These are phyloP conservation scores for Alternaria arbusti DNA, from an alignment of 2,329 filamentous ascomycete species.

Conservation along the genomic window DNA sequence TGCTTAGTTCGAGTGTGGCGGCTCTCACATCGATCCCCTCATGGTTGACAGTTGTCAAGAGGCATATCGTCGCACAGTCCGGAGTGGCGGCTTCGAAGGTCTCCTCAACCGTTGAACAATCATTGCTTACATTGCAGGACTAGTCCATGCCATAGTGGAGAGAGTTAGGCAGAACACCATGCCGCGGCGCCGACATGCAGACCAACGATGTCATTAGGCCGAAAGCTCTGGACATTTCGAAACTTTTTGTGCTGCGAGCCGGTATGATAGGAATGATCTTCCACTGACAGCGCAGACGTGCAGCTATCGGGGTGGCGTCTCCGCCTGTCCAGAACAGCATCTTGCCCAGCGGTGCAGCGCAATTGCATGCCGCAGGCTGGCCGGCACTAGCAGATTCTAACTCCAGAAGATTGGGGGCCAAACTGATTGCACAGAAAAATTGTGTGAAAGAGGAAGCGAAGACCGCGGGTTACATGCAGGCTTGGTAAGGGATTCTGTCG, in stretches of 20 bases:
- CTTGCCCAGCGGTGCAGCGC: constrained; percentile 15
- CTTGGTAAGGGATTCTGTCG: constrained; percentile 38
- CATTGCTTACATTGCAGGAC: constrained; percentile 31
- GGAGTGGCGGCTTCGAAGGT: not conserved
- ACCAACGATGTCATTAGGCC: constrained; percentile 21
- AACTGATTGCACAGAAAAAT: constrained; percentile 25
- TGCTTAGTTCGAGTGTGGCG: constrained; percentile 34
- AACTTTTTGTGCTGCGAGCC: not conserved
- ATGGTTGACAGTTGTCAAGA: constrained; percentile 17
- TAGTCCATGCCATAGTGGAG: constrained; percentile 24
- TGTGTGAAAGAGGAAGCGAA: constrained; percentile 34
- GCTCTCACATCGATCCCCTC: constrained; percentile 12
- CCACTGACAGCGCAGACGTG: constrained; percentile 10
- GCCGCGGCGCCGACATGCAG: constrained; percentile 21
- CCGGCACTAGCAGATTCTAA: constrained; percentile 16
- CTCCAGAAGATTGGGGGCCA: constrained; percentile 36
- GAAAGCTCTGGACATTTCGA: constrained; percentile 6
- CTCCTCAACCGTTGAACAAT: constrained; percentile 12
- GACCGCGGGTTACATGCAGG: constrained; percentile 42
- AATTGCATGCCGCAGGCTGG: constrained; percentile 16
- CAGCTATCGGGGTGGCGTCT: constrained; percentile 17
- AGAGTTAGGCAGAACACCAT: constrained; percentile 26
- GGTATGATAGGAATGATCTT: not conserved
- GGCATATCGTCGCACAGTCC: not conserved
- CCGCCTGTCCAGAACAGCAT: constrained; percentile 13